Conservation (phyloP, 2,329 filamentous ascomycete genomes). For the Sclerotinia spermophila region DNA sequence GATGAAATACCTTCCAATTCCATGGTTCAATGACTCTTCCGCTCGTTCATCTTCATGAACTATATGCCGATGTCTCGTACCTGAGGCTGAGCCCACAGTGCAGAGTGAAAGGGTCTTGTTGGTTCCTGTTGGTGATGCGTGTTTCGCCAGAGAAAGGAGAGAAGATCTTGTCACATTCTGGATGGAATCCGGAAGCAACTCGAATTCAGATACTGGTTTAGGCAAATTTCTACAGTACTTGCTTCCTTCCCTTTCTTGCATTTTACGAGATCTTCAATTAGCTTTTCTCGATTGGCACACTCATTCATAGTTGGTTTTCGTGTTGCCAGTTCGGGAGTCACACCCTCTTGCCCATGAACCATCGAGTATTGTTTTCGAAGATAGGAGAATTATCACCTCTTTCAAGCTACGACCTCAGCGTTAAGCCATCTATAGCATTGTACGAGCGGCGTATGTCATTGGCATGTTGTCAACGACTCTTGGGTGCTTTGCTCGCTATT, state of each 20-base stretch:
- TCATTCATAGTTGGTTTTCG: neutral
- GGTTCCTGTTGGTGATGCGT: neutral
- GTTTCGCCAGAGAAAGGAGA: neutral
- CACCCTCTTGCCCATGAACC: neutral
- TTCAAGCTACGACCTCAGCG: neutral
- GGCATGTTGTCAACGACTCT: neutral
- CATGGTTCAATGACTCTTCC: neutral
- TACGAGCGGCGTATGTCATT: neutral
- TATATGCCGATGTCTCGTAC: neutral
- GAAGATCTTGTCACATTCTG: slow-evolving; percentile 1
- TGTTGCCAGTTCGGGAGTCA: neutral
- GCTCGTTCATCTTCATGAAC: neutral
- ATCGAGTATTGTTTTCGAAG: neutral
- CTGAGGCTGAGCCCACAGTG: neutral
- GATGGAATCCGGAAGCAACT: neutral
- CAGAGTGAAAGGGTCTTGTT: neutral
- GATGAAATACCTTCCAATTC: neutral
- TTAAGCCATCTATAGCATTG: neutral
- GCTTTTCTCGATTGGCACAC: neutral
- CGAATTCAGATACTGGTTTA: neutral
- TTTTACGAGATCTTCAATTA: neutral
- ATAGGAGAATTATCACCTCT: neutral
- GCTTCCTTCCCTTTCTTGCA: neutral
- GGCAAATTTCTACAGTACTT: neutral
- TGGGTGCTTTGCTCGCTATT: neutral